Percentiles rank a stretch among this genome's conserved stretches.
These are phyloP conservation scores for Cryomyces minteri DNA, from an alignment of 495 filamentous ascomycete genomes.

Conservation along the genomic window DNA sequence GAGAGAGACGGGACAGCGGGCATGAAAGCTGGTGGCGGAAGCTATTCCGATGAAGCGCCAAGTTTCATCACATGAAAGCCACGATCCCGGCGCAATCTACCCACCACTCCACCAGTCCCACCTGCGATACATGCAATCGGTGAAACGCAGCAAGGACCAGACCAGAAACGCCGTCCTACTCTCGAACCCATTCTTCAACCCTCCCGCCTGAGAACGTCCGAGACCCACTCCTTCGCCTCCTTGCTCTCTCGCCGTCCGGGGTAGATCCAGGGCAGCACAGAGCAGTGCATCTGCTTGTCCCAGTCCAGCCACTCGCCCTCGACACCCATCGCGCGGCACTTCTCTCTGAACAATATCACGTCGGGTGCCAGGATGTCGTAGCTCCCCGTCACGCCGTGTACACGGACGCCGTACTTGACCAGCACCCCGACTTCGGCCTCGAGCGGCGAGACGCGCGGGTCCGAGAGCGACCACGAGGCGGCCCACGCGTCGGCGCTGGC, in stretches of 20 bases:
- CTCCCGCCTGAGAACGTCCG: constrained; percentile 13
- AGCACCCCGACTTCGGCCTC: constrained; percentile 15
- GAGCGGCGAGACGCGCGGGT: constrained; percentile 18
- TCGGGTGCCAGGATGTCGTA: constrained; percentile 24
- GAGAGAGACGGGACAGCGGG: no score
- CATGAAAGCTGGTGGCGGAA: no score
- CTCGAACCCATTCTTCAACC: no score
- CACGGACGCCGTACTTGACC: constrained; percentile 10
- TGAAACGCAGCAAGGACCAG: no score
- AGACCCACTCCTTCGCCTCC: constrained; percentile 21
- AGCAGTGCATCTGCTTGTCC: constrained; percentile 30
- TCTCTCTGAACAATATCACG: constrained; percentile 18
- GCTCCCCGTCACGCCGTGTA: constrained; percentile 19
- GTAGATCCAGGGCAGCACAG: constrained; percentile 21
- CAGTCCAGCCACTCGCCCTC: constrained; percentile 24
- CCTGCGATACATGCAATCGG: no score
- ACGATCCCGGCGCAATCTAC: no score
- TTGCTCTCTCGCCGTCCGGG: constrained; percentile 18
- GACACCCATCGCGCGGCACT: constrained; percentile 14
- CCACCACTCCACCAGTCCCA: no score
- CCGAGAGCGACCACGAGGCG: constrained; percentile 10
- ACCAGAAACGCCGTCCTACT: no score
- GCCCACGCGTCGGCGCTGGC: constrained; percentile 19
- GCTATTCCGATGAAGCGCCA: no score
- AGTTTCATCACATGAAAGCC: no score